Conservation (phyloP, 306 rosid genomes). For the Prunus fruticosa region DNA sequence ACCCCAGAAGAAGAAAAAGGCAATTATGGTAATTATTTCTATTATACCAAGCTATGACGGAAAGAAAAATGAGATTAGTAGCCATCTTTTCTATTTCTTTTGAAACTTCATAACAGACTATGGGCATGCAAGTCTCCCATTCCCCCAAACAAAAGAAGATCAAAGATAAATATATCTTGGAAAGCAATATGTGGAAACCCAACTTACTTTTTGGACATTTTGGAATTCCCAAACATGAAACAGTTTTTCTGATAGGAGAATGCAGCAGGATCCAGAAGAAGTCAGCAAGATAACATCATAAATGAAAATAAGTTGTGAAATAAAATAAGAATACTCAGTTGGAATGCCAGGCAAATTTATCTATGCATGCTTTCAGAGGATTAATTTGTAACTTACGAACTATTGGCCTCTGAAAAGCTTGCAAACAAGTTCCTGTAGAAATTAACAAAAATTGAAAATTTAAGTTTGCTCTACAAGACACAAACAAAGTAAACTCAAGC, state of each 20-base stretch:
- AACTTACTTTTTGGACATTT: conserved; percentile 44
- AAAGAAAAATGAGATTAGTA: too few species aligned
- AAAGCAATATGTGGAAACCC: background rate
- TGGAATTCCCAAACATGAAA: conserved; percentile 37
- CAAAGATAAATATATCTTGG: background rate
- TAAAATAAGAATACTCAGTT: too few species aligned
- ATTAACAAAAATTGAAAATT: background rate
- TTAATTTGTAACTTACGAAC: conserved; percentile 43
- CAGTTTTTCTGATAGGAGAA: conserved; percentile 35
- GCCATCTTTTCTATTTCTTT: background rate
- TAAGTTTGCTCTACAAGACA: background rate
- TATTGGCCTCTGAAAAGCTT: conserved; percentile 34
- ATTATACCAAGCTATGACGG: too few species aligned
- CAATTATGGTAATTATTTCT: too few species aligned
- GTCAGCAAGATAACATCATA: background rate
- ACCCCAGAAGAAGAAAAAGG: background rate
- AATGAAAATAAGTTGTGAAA: too few species aligned
- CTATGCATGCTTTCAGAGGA: background rate
- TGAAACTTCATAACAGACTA: too few species aligned
- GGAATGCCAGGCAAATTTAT: too few species aligned
- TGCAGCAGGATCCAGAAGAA: conserved; percentile 14
- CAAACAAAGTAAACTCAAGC: background rate
- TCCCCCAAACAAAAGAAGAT: too few species aligned
- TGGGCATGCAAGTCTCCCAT: too few species aligned
- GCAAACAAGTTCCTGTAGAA: conserved; percentile 57